phyloP scores from a whole-genome alignment of 805 yeast species.

The Kodamaea nitidulidarum region DNA sequence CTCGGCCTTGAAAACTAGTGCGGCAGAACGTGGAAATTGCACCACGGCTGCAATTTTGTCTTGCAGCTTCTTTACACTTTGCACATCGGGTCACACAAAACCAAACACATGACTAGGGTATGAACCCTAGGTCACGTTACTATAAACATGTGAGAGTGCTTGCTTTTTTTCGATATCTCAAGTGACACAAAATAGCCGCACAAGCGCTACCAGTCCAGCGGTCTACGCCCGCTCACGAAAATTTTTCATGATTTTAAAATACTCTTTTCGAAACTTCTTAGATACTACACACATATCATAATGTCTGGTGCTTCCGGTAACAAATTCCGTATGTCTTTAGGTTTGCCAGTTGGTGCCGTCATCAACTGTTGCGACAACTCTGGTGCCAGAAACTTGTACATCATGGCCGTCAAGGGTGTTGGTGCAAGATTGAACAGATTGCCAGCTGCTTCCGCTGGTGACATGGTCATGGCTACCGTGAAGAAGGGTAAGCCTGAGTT shows the following conservation, averaged over 20 bases:
- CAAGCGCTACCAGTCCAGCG: not conserved
- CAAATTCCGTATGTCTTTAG: slow-evolving; percentile 99
- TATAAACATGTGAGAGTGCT: not conserved
- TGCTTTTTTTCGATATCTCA: not conserved
- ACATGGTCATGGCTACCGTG: slow-evolving; percentile 98
- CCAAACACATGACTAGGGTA: not conserved
- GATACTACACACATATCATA: slow-evolving; percentile 33
- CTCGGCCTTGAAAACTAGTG: too few relatives aligned
- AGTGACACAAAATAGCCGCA: not conserved
- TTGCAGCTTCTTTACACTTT: not conserved
- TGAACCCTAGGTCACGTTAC: not conserved
- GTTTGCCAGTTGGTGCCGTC: slow-evolving; percentile 99
- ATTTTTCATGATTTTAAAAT: slow-evolving; percentile 16
- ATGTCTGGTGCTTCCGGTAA: slow-evolving; percentile 98
- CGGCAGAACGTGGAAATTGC: not conserved
- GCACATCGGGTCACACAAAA: not conserved
- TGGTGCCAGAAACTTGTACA: slow-evolving; percentile 99
- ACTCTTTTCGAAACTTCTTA: slow-evolving; percentile 12
- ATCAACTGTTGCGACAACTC: slow-evolving; percentile 99
- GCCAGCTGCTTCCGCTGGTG: slow-evolving; percentile 99
- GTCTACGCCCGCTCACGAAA: slow-evolving; percentile 12
- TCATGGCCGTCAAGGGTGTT: slow-evolving; percentile 97
- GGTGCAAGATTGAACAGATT: slow-evolving; percentile 99
- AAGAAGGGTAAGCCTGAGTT: slow-evolving; percentile 99
- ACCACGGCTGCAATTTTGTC: not conserved